Evolutionary conservation across 73 alveolate genomes (phyloP).

Genomic region (Symbiodinium natans): DNA sequence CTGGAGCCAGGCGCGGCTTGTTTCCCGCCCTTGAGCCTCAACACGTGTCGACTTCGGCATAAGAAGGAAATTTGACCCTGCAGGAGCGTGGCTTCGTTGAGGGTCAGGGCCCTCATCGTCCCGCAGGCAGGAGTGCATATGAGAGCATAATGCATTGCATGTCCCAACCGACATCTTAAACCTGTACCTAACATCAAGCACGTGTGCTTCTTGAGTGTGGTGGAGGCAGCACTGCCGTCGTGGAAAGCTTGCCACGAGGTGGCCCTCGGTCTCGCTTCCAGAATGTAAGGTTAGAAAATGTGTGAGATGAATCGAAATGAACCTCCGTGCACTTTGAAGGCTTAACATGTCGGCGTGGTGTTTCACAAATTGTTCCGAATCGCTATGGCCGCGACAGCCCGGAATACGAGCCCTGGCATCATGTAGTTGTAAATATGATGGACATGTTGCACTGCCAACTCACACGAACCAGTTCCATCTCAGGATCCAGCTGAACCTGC

Average conservation of each 20-base stretch:
- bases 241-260: background rate
- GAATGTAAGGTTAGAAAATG: too few species aligned
- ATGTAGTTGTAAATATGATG: background rate
- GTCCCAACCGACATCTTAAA: too few species aligned
- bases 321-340: too few species aligned
- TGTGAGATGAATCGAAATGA: too few species aligned
- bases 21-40: too few species aligned
- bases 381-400: conserved; percentile 54
- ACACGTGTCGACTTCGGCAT: too few species aligned
- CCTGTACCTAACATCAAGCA: too few species aligned
- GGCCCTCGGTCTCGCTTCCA: background rate
- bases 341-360: conserved; percentile 58
- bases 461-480: background rate
- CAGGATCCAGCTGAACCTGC: conserved; percentile 80
- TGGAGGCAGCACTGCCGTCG: background rate
- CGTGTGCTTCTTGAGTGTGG: too few species aligned
- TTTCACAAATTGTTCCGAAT: conserved; percentile 52
- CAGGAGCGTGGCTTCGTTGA: conserved; percentile 1
- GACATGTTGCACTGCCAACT: background rate
- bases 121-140: background rate
- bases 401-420: conserved; percentile 44
- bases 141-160: too few species aligned
- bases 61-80: too few species aligned
- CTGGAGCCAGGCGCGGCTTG: background rate
- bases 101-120: conserved; percentile 8